Conservation (phyloP, 176 grass and related monocot genomes). For the Carex myosuroides region DNA sequence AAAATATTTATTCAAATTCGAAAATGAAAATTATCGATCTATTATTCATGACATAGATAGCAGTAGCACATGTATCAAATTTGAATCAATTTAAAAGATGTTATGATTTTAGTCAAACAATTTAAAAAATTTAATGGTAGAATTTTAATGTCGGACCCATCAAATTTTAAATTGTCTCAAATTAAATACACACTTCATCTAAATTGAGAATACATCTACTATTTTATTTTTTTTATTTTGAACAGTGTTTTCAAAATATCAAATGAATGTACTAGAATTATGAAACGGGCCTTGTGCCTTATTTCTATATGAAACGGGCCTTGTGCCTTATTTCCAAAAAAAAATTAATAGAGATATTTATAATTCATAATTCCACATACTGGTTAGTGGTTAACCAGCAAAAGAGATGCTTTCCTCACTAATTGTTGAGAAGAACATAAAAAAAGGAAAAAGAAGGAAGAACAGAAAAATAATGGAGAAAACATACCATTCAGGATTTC, state of each 20-base stretch:
- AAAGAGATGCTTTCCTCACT: not conserved
- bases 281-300: no score
- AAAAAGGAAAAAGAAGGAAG: not conserved
- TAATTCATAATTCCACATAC: not conserved
- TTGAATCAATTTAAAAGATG: not conserved
- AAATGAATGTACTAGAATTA: not conserved
- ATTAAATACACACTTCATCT: not conserved
- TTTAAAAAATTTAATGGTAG: not conserved
- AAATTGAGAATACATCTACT: not conserved
- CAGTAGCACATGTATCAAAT: not conserved
- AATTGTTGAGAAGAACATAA: not conserved
- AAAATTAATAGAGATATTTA: not conserved
- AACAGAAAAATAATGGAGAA: not conserved
- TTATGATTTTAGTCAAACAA: not conserved
- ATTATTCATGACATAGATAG: not conserved
- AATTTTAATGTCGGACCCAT: not conserved
- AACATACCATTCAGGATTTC: constrained; percentile 57
- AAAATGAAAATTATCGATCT: not conserved
- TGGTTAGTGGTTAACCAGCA: not conserved
- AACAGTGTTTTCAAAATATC: not conserved
- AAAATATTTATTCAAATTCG: not conserved
- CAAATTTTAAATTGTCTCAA: not conserved
- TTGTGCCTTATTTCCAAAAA: no score
- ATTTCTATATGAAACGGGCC: not conserved
- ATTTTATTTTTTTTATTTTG: not conserved